Evolutionary conservation across 768 basidiomycete genomes (phyloP).

Genomic region (Cyclocybe cylindracea): DNA sequence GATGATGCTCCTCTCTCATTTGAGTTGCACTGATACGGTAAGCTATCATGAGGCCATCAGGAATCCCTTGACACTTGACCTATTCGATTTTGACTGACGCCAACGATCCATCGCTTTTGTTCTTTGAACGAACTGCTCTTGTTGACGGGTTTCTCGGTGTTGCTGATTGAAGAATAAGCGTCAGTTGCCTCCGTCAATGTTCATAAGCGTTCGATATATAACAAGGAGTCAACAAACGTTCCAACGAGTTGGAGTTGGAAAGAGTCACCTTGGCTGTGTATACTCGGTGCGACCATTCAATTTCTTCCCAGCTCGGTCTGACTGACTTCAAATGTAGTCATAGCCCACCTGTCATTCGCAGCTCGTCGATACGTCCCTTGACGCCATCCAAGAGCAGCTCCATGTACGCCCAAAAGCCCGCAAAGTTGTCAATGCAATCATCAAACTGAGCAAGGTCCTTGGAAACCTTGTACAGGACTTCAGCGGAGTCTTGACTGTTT

Average conservation of each 20-base stretch:
- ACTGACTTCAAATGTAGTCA: conserved; percentile 3
- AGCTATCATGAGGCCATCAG: no score
- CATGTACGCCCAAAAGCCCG: conserved; percentile 9
- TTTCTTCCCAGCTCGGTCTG: conserved; percentile 1
- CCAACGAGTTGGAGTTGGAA: neutral
- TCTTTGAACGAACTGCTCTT: neutral
- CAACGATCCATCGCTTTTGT: no score
- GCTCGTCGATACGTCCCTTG: conserved; percentile 4
- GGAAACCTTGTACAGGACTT: conserved; percentile 1
- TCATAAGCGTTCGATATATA: neutral
- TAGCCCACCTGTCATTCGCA: conserved; percentile 4
- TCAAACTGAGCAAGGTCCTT: conserved; percentile 7
- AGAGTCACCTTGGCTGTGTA: conserved; percentile 4
- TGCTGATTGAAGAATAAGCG: neutral
- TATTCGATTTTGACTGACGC: no score
- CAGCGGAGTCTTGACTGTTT: neutral
- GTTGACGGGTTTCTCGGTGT: neutral
- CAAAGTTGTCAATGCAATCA: conserved; percentile 8
- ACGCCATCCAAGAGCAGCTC: conserved; percentile 9
- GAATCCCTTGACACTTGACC: no score
- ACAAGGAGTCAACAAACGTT: neutral
- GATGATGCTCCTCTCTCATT: no score
- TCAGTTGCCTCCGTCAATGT: neutral
- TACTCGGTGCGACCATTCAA: neutral
- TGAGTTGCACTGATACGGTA: no score